Evolutionary conservation across 2,329 filamentous ascomycete species (phyloP), one percentile per base, ranked within the genome.

Genomic region (Venturia effusa): DNA sequence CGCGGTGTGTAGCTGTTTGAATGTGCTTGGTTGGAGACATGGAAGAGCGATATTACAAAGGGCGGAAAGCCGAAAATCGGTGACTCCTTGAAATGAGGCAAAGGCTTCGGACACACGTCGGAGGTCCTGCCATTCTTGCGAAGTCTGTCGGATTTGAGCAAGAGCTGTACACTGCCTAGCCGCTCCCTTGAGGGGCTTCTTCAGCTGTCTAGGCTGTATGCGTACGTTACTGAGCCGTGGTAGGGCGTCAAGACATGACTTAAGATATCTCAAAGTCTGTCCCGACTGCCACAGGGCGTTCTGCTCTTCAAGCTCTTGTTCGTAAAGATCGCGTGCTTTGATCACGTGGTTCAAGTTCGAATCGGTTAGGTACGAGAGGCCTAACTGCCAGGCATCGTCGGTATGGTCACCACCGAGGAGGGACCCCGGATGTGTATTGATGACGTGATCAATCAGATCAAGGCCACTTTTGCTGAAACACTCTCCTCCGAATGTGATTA

Each of bases 401-500:
- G 32, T 17, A 51, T 45, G 40, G 10, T 19, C 60, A 43, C 59
- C 24, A n/a, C 51, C 51, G 59, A 41, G 37, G n/a, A 45, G 37
- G 27, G 37, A n/a, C 8, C 24, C 24, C 15, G 60, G 60, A 24
- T 62, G 60, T 13, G 37, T 27, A 17, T 62, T 17, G 15, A 62
- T 41, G 17, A 15, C 60, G 19, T 51, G 39, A 27, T 62, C 24
- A 8, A 62, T 32, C 6, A 62, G 22, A 37, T 48, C 39, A 24
- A 62, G 60, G 1, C 60, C 60, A 19, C 30, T 32, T 24, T 62
- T 24, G 39, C 39, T 62, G 60, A 51, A 62, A n/a, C 40, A 37
- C 30, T 62, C 34, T 19, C 60, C 43, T 17, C 61, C 61, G n/a
- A 63, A 63, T 3, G 61, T 63, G 27, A 63, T 30, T 11, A n/a